A percentile compares a stretch with the other conserved stretches of the same genome.
Evolutionary conservation across 371 early-diverging fungal species (phyloP).

Genomic region (Mucor sp.): DNA sequence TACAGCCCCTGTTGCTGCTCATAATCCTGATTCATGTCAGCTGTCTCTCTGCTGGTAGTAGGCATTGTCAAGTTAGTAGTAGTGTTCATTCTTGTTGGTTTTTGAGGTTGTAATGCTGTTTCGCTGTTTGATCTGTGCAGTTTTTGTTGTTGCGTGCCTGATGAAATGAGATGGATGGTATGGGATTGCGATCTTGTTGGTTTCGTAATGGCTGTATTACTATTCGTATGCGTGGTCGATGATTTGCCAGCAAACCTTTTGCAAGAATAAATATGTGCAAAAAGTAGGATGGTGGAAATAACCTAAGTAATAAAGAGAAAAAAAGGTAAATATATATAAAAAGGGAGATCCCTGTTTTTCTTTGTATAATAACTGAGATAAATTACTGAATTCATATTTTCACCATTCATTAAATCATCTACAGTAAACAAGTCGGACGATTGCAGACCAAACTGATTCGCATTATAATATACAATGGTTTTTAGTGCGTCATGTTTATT

Average conservation of each 20-base stretch:
- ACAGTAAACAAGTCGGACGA: conserved; percentile 28
- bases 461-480: not conserved
- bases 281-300: conserved; percentile 11
- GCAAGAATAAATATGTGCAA: conserved; percentile 16
- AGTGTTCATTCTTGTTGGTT: not conserved
- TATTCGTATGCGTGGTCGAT: not conserved
- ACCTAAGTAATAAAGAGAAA: conserved; percentile 1
- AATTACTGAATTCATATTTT: conserved; percentile 36
- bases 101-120: not conserved
- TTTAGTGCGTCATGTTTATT: not conserved
- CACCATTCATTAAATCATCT: conserved; percentile 32
- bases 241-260: conserved; percentile 10
- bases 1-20: conserved; percentile 33
- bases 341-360: not conserved
- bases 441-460: conserved; percentile 28
- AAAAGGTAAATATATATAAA: not conserved
- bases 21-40: conserved; percentile 90
- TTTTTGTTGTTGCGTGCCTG: not conserved
- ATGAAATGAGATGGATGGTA: not conserved
- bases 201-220: not conserved
- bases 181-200: conserved; percentile 12
- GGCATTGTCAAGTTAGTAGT: not conserved
- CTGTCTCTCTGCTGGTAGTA: conserved; percentile 80
- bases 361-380: not conserved
- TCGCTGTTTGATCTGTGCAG: conserved; percentile 8